Base-by-base conservation (phyloP, 441 rosid species). In the Erodium moschatum region DNA sequence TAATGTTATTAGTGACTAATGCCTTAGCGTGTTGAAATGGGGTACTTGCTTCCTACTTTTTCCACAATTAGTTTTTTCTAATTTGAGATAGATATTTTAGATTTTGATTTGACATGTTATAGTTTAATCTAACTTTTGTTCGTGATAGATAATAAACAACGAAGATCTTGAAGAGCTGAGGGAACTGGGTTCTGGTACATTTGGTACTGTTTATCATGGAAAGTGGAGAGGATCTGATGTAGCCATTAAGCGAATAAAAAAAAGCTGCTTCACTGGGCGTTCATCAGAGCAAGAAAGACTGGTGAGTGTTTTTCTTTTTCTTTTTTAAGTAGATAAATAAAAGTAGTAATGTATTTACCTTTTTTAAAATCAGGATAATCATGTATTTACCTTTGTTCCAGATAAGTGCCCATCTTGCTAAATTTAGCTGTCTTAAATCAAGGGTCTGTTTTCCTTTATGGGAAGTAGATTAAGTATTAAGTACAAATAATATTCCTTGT, bases 121-220 rank as follows among this genome's bases (percentile, higher is more conserved):
- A 33, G 6, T 33, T 5, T 33, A 33, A 24, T 24, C 2, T 24
- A 33, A 33, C 15, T 54, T 54, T 16, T 6, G 15, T 54, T 18
- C 24, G 16, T 15, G 61, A 54, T 40, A n/a, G 67, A 69, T 54
- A 58, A 80, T 85, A 72, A 84, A 78, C 67, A 80, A 76, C 11
- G 65, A 44, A 71, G 90, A 84, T 61, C 87, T 85, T 56, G 90
- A 85, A 78, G 90, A 85, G 73, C 72, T 80, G 48, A 77, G 69
- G 70, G 88, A 85, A 74, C 70, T 85, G 72, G 87, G 84, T 70
- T 87, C 92, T 60, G 92, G 90, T 52, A 85, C 88, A 46, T 84
- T 84, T 71, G 88, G 92, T n/a, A 83, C 92, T 9, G 92, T 85
- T 42, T 87, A 87, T 80, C 87, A 87, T 66, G 90, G 92, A 29